Percentiles rank a stretch among this genome's conserved stretches.
Evolutionary conservation across 768 basidiomycete genomes (phyloP).

Genomic region (Mycena polygramma): DNA sequence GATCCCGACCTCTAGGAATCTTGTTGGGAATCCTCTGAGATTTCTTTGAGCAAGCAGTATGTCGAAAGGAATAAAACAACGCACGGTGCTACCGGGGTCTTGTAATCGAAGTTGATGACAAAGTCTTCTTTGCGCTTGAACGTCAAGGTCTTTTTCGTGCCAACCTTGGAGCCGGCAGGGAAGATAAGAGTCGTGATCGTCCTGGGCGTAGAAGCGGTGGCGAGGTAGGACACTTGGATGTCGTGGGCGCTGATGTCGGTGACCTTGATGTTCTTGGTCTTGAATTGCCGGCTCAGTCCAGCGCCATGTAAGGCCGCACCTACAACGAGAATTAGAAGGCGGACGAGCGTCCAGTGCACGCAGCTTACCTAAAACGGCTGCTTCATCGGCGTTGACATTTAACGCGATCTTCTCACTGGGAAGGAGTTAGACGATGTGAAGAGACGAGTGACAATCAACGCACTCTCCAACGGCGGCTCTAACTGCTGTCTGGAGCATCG

Average conservation of each 20-base stretch:
- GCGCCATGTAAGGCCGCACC: slow-evolving; percentile 92
- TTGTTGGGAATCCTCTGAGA: slow-evolving; percentile 76
- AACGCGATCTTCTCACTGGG: slow-evolving; percentile 84
- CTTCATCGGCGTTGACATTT: slow-evolving; percentile 98
- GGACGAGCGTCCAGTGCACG: too few relatives aligned
- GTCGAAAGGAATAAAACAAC: slow-evolving; percentile 39
- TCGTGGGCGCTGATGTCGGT: slow-evolving; percentile 80
- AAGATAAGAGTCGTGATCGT: slow-evolving; percentile 85
- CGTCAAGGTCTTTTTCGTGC: slow-evolving; percentile 87
- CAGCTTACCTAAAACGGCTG: slow-evolving; percentile 83
- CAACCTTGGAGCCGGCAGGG: slow-evolving; percentile 80
- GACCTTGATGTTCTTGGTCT: slow-evolving; percentile 94
- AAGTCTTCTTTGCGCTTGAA: slow-evolving; percentile 92
- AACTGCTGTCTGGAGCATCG: slow-evolving; percentile 91
- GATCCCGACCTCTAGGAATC: slow-evolving; percentile 81
- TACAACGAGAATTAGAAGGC: background rate
- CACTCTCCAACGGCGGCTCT: slow-evolving; percentile 83
- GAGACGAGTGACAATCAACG: slow-evolving; percentile 44
- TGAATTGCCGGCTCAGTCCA: slow-evolving; percentile 88
- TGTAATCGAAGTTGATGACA: slow-evolving; percentile 82
- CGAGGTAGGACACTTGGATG: slow-evolving; percentile 82
- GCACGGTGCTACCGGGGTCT: slow-evolving; percentile 71
- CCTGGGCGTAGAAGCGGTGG: slow-evolving; percentile 69
- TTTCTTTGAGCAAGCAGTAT: slow-evolving; percentile 19
- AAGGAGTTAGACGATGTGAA: background rate